A percentile compares a stretch with the other conserved stretches of the same genome.
Evolutionary conservation across 768 basidiomycete species (phyloP).

Genomic region (Trametes meyenii): DNA sequence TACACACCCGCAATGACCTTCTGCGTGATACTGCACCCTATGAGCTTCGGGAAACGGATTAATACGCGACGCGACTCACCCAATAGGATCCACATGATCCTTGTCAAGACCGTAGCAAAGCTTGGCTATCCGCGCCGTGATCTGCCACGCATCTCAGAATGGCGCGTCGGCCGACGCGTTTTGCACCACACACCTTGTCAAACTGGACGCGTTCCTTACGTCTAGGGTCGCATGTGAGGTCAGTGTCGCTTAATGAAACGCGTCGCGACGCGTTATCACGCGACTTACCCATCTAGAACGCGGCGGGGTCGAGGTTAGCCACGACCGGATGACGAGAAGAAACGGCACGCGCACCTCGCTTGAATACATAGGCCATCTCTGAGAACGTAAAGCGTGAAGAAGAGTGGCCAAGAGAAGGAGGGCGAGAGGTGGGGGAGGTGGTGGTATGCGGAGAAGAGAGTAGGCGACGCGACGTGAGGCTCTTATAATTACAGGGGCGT

Average conservation of each 20-base stretch:
- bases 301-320: slow-evolving; percentile 13
- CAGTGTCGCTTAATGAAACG: slow-evolving; percentile 11
- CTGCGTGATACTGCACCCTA: slow-evolving; percentile 68
- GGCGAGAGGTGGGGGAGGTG: slow-evolving; percentile 27
- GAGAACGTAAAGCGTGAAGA: slow-evolving; percentile 10
- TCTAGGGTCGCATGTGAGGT: slow-evolving; percentile 38
- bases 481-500: slow-evolving; percentile 29
- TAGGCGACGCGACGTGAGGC: slow-evolving; percentile 29
- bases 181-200: slow-evolving; percentile 68
- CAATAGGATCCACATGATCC: slow-evolving; percentile 91
- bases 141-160: slow-evolving; percentile 45
- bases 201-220: slow-evolving; percentile 93
- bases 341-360: slow-evolving; percentile 50
- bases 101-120: slow-evolving; percentile 95
- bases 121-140: slow-evolving; percentile 84
- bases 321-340: slow-evolving; percentile 14
- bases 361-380: slow-evolving; percentile 56
- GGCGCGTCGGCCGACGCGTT: slow-evolving; percentile 12
- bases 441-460: slow-evolving; percentile 30
- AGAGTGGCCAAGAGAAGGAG: slow-evolving; percentile 5
- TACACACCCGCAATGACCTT: slow-evolving; percentile 95
- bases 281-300: slow-evolving; percentile 52
- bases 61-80: slow-evolving; percentile 49
- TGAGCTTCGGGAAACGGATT: background rate
- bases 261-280: slow-evolving; percentile 31